Conservation (phyloP, 2,329 filamentous ascomycete species). For the Curvularia sp. region DNA sequence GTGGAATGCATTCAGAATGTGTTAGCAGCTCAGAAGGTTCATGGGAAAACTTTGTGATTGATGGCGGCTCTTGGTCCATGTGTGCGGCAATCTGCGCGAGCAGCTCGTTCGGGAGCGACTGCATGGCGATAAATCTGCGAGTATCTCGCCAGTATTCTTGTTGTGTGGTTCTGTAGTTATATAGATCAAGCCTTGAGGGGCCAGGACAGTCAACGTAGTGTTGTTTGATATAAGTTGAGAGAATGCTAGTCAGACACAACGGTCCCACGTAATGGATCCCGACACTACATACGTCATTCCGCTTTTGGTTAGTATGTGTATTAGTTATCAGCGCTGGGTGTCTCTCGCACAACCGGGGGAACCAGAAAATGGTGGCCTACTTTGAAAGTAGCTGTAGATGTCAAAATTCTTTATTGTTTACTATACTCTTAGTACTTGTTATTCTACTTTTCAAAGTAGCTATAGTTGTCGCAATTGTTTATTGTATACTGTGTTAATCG, state of each 20-base stretch:
- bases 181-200: not conserved
- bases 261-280: not conserved
- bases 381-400: too few relatives aligned
- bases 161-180: not conserved
- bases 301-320: not conserved
- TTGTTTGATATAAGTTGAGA: not conserved
- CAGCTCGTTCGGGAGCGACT: slow-evolving; percentile 47
- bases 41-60: slow-evolving; percentile 40
- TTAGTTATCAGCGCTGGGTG: not conserved
- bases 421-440: too few relatives aligned
- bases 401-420: too few relatives aligned
- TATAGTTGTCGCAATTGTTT: too few relatives aligned
- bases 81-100: slow-evolving; percentile 44
- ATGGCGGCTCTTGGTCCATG: slow-evolving; percentile 43
- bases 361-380: too few relatives aligned
- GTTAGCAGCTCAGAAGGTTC: slow-evolving; percentile 43
- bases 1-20: slow-evolving; percentile 23
- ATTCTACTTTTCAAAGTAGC: too few relatives aligned
- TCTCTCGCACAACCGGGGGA: not conserved
- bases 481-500: too few relatives aligned
- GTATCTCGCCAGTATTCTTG: not conserved
- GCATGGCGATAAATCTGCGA: slow-evolving; percentile 19
- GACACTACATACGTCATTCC: not conserved
- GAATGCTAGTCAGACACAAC: not conserved
- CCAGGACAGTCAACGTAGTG: not conserved